These are phyloP conservation scores for Trichoderma sp. DNA, from an alignment of 2,329 filamentous ascomycete species.

Conservation along the genomic window DNA sequence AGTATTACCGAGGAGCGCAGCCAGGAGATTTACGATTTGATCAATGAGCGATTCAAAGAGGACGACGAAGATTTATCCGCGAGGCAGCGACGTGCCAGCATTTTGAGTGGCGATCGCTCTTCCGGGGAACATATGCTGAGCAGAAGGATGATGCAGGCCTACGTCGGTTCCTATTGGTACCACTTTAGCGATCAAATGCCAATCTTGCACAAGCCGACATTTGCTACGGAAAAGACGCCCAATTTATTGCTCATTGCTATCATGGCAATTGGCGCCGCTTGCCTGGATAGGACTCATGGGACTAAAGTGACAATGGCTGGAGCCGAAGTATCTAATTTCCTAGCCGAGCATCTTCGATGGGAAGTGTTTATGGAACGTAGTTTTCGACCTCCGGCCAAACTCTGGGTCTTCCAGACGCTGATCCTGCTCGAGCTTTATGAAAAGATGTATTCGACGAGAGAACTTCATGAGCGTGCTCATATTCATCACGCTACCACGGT, in stretches of 20 bases:
- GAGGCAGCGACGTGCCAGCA: conserved; percentile 71
- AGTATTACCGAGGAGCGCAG: conserved; percentile 86
- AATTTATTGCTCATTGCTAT: conserved; percentile 83
- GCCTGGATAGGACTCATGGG: conserved; percentile 80
- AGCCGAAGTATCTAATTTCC: conserved; percentile 83
- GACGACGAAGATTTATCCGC: conserved; percentile 68
- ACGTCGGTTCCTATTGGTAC: conserved; percentile 90
- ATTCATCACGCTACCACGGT: conserved; percentile 96
- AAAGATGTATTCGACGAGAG: conserved; percentile 94
- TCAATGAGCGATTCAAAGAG: conserved; percentile 79
- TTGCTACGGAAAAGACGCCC: conserved; percentile 82
- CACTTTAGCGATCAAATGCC: conserved; percentile 94
- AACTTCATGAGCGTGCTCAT: conserved; percentile 89
- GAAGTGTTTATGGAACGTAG: conserved; percentile 90
- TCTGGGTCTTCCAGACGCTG: conserved; percentile 94
- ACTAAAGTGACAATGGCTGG: conserved; percentile 72
- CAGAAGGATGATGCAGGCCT: conserved; percentile 92
- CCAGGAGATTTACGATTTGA: conserved; percentile 78
- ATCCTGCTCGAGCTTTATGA: conserved; percentile 90
- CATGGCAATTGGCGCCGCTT: conserved; percentile 90
- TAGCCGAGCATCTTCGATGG: conserved; percentile 93
- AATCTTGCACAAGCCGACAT: conserved; percentile 92
- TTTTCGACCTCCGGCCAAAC: conserved; percentile 86
- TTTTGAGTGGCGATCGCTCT: conserved; percentile 77
- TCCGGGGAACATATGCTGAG: conserved; percentile 70